Base-by-base conservation (phyloP, 1,284 basidiomycete species). In the Fistulinella cinereoalba region DNA sequence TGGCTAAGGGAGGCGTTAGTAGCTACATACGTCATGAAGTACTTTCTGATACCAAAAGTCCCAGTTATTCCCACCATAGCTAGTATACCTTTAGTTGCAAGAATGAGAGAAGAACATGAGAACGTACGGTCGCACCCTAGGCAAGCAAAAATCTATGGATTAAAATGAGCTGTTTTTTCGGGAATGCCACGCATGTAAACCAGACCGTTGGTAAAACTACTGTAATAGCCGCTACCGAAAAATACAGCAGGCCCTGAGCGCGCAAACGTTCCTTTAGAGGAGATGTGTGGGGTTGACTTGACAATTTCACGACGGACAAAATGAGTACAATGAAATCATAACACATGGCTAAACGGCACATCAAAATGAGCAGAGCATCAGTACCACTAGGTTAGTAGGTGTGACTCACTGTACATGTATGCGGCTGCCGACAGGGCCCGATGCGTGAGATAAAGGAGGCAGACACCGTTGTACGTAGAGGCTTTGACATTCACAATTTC, bases 311-410 rank as follows among this genome's bases (percentile, higher is more conserved):
- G 7, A 54, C 18, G n/a, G 51, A 51, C 23, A 62, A 18, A 18
- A 51, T 6, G 18, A 62, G 37, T 3, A 63, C 49, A 2, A 54
- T 8, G 21, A 60, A 27, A 43, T 65, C 61, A n/a, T 51, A 55
- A 6, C 29, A 38, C 29, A 47, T 55, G 19, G 50, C 60, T 61
- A 25, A 2, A 24, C n/a, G n/a, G n/a, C n/a, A n/a, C n/a, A n/a
- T n/a, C n/a, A n/a, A n/a, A n/a, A n/a, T n/a, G n/a, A n/a, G n/a
- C n/a, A n/a, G n/a, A n/a, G n/a, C n/a, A n/a, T n/a, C n/a, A n/a
- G n/a, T n/a, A n/a, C n/a, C n/a, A n/a, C n/a, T n/a, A n/a, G n/a
- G n/a, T n/a, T n/a, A n/a, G n/a, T n/a, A n/a, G n/a, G n/a, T n/a
- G 21, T 5, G 1, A 44, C 56, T 38, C 11, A 60, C 53, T 48